Evolutionary conservation across 768 basidiomycete species (phyloP), one percentile per base, ranked within the genome.

Genomic region (Mycena indigotica): DNA sequence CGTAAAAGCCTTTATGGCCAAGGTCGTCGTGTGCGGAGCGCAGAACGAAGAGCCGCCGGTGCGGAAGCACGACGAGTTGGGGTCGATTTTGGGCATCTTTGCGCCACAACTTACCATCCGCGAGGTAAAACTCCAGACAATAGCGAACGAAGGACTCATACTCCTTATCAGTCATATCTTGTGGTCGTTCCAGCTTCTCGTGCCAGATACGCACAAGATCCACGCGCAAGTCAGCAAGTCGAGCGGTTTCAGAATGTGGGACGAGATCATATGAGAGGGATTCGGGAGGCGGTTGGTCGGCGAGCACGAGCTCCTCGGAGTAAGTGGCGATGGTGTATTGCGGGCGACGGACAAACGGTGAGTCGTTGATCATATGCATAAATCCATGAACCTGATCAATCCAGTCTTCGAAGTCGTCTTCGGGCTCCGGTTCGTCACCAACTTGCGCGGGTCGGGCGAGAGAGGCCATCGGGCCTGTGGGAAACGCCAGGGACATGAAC

Each of bases 401-500:
- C 52, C 52, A 38, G 52, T 41, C 13, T 38, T 48, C 46, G n/a
- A 48, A 48, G 46, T 48, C 46, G 19, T 48, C 46, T 23, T 48
- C 46, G 25, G 46, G 38, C 25, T 44, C 53, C 8, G 46, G 46
- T 6, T 28, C 25, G 13, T 64, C 57, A 8, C 52, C 65, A 12
- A 28, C 38, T 8, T 41, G 29, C 5, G n/a, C n/a, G 50, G 44
- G 1, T 28, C 51, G 15, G n/a, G 25, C 66, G 28, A 0, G 65
- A 72, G 0, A 70, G 50, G 0, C 65, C 66, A 49, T 71, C 67
- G 0, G 70, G 66, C 1, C 55, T 57, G 29, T 53, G 52, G 40
- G 16, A 28, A 0, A 41, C 21, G 2, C 52, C 66, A 0, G 68
- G 57, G 8, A 71, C 51, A 32, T 72, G 70, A 10, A 45, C 30